Percentiles rank a stretch among this genome's conserved stretches.
These are phyloP conservation scores for Neurospora sp. DNA, from an alignment of 2,329 filamentous ascomycete species.

Conservation along the genomic window DNA sequence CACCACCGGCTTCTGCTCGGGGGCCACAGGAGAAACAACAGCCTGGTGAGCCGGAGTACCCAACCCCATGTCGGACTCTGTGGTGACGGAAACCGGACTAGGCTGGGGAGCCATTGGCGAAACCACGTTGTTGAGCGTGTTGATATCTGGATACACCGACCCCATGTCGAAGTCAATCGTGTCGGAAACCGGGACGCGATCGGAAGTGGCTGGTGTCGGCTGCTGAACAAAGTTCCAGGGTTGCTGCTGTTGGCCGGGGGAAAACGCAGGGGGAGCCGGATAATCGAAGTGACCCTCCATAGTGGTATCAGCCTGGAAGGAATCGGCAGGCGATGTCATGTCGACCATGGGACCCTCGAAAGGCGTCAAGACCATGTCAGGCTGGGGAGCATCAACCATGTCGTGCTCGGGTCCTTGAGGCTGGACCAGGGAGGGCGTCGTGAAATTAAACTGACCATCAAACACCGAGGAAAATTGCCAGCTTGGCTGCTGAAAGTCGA, in stretches of 20 bases:
- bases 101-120: not conserved
- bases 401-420: not conserved
- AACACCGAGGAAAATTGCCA: not conserved
- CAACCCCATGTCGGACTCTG: not conserved
- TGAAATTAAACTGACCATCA: not conserved
- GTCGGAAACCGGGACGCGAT: not conserved
- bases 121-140: not conserved
- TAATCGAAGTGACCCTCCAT: not conserved
- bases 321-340: not conserved
- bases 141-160: not conserved
- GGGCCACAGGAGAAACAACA: not conserved
- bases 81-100: not conserved
- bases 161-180: not conserved
- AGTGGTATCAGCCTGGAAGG: not conserved
- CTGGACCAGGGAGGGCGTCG: not conserved
- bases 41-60: not conserved
- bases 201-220: not conserved
- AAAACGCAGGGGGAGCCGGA: not conserved
- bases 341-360: not conserved
- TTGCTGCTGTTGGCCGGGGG: not conserved
- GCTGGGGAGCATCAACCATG: not conserved
- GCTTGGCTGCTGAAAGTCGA: not conserved
- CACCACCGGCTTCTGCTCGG: not conserved
- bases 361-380: not conserved
- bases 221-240: not conserved